These are phyloP conservation scores for Trypanosoma avium DNA, from an alignment of 208 protist genomes.

Conservation along the genomic window DNA sequence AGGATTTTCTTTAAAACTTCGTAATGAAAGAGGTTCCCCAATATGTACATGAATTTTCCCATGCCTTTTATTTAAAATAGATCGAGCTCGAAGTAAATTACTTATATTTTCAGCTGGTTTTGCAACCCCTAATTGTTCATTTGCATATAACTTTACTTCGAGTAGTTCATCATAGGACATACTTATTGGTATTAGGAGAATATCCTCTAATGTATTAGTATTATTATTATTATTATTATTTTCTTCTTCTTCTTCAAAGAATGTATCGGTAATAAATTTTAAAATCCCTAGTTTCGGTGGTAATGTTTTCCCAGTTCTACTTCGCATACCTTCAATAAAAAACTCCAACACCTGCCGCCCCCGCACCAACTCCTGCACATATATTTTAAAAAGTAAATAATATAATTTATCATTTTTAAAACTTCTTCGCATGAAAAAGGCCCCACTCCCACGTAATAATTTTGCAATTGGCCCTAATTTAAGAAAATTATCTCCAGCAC, in stretches of 20 bases:
- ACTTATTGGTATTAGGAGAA: conserved; percentile 81
- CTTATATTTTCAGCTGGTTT: conserved; percentile 76
- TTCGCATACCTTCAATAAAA: conserved; percentile 89
- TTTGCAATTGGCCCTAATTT: conserved; percentile 59
- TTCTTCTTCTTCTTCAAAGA: conserved; percentile 65
- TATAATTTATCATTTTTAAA: conserved; percentile 86
- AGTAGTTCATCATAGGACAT: conserved; percentile 91
- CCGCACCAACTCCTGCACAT: conserved; percentile 73
- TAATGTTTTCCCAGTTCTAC: conserved; percentile 86
- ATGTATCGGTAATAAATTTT: conserved; percentile 83
- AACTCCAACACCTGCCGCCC: conserved; percentile 73
- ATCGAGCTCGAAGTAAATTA: conserved; percentile 69
- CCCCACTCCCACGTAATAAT: conserved; percentile 86
- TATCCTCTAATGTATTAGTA: conserved; percentile 64
- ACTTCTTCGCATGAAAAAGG: conserved; percentile 90
- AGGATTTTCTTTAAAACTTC: conserved; percentile 34
- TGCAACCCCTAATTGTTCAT: conserved; percentile 85
- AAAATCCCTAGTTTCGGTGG: conserved; percentile 89
- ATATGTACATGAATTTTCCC: conserved; percentile 84
- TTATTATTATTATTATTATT: too few species aligned
- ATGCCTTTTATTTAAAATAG: conserved; percentile 51
- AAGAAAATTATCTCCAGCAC: conserved; percentile 87
- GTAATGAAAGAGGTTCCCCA: conserved; percentile 76
- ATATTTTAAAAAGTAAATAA: conserved; percentile 76
- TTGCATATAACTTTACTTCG: conserved; percentile 75